phyloP scores from a whole-genome alignment of 257 asterid genomes.

The Vinca minor region DNA sequence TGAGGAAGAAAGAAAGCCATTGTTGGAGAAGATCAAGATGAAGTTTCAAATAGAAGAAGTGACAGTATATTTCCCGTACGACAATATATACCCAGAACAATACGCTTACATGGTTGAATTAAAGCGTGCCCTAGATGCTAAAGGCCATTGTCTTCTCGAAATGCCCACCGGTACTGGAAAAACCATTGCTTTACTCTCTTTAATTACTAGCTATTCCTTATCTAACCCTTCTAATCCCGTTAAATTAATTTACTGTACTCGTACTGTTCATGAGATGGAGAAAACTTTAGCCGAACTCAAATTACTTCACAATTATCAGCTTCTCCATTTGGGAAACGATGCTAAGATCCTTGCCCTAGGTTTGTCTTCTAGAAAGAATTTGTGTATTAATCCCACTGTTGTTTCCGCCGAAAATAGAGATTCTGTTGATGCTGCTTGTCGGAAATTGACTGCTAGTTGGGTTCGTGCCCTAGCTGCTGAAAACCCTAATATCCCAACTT shows the following conservation, averaged over 20 bases:
- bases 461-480: slow-evolving; percentile 66
- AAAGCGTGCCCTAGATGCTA: slow-evolving; percentile 88
- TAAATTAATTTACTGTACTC: slow-evolving; percentile 83
- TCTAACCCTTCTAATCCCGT: slow-evolving; percentile 68
- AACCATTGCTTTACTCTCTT: slow-evolving; percentile 78
- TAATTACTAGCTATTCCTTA: slow-evolving; percentile 75
- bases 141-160: slow-evolving; percentile 84
- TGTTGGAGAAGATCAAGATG: slow-evolving; percentile 32
- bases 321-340: slow-evolving; percentile 45
- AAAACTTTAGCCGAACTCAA: slow-evolving; percentile 88
- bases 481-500: slow-evolving; percentile 64
- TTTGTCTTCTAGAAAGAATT: slow-evolving; percentile 85
- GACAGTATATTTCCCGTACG: slow-evolving; percentile 85
- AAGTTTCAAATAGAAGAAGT: slow-evolving; percentile 94
- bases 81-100: slow-evolving; percentile 91
- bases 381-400: slow-evolving; percentile 79
- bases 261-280: slow-evolving; percentile 99
- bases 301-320: slow-evolving; percentile 64
- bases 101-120: slow-evolving; percentile 89
- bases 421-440: slow-evolving; percentile 89
- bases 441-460: slow-evolving; percentile 95
- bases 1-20: too few species aligned
- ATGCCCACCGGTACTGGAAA: slow-evolving; percentile 99
- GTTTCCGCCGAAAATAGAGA: slow-evolving; percentile 89
- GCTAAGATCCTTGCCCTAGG: slow-evolving; percentile 79